These are phyloP conservation scores for Ogataea paraovalis DNA, from an alignment of 805 yeast genomes.

Conservation along the genomic window DNA sequence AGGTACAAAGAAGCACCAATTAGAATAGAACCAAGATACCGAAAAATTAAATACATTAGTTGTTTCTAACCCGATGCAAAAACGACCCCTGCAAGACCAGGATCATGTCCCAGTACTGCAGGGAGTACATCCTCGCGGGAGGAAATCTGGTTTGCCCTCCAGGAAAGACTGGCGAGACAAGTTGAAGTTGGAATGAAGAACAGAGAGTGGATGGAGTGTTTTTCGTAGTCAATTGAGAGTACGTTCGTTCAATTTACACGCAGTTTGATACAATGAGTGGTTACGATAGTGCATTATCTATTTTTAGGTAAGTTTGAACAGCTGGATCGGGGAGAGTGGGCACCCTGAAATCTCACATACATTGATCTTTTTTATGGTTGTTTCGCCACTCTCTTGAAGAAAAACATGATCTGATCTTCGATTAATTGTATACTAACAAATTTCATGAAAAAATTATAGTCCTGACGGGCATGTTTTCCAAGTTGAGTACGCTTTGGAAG, in stretches of 20 bases:
- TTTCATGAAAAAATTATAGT: constrained; percentile 44
- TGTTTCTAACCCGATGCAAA: too few species aligned
- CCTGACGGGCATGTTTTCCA: constrained; percentile 99
- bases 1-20: too few species aligned
- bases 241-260: too few species aligned
- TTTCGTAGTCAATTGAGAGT: too few species aligned
- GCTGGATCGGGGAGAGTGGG: too few species aligned
- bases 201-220: constrained; percentile 2
- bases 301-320: constrained; percentile 72
- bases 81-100: neutral
- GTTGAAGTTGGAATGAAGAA: too few species aligned
- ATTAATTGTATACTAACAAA: too few species aligned
- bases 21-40: too few species aligned
- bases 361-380: too few species aligned
- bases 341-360: too few species aligned
- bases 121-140: neutral
- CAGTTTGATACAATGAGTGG: constrained; percentile 69
- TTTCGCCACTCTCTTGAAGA: constrained; percentile 28
- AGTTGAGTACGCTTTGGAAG: constrained; percentile 96
- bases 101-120: neutral
- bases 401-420: neutral
- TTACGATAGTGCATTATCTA: constrained; percentile 97
- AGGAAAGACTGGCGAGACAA: neutral
- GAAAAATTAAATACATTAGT: too few species aligned
- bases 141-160: neutral